Evolutionary conservation across 1,284 basidiomycete genomes (phyloP), one percentile per base, ranked within the genome.

Genomic region (Sporisorium exsertum): DNA sequence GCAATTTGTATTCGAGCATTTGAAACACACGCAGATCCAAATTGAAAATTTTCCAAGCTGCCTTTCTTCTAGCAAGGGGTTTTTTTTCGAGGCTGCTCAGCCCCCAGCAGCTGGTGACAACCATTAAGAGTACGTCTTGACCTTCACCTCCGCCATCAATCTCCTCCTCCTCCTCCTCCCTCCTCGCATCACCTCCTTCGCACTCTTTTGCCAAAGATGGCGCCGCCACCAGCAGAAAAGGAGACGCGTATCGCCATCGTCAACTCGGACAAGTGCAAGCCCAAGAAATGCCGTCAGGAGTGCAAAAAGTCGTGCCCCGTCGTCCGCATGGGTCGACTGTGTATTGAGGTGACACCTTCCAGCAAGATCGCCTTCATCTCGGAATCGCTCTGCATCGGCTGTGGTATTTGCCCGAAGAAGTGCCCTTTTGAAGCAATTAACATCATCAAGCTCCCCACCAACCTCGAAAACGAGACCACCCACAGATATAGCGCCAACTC

Each of bases 341-440:
- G 80, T 74, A 83, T 82, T 63, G 81, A 84, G 56, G 82, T 83
- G 27, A 73, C 80, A 4, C 80, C 81, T 5, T 53, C 74, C 7
- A 79, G 74, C 68, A 84, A 84, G 72, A 84, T 84, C 54, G 83
- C 84, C 37, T 82, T 83, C 56, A 81, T 85, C 65, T 80, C 78
- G 20, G 84, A 85, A 64, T 74, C 81, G 22, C 79, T 85, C 35
- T 85, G 84, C 74, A 85, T 85, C 49, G 84, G 84, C 40, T 85
- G 84, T 73, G 84, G 84, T 84, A 85, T 85, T 59, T 85, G 84
- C 72, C 75, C 80, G 35, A 85, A 85, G 49, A 85, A 85, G 76
- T 85, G 84, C 54, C 84, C 84, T 24, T 85, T 85, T 47, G 84
- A 85, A 57, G 84, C 84, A 33, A 85, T 85, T 72, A 85, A 82